Evolutionary conservation across 202 grass and related monocot species (phyloP).

Genomic region (Brachypodium distachyon): DNA sequence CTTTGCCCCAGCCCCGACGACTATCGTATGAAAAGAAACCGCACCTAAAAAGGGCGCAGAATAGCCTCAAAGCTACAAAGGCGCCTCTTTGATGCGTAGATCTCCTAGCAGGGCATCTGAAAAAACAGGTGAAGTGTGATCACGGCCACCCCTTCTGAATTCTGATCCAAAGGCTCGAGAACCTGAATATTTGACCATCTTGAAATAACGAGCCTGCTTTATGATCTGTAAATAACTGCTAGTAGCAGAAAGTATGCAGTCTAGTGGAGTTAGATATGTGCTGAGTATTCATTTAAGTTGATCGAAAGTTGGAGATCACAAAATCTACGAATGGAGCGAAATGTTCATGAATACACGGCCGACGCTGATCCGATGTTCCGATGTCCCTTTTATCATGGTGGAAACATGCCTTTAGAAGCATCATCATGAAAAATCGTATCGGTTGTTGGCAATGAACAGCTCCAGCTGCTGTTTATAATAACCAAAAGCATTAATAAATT

Average conservation of each 20-base stretch:
- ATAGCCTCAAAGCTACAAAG: slow-evolving; percentile 26
- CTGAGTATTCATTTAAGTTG: not conserved
- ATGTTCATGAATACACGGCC: not conserved
- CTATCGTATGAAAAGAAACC: slow-evolving; percentile 34
- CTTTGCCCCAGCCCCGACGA: not conserved
- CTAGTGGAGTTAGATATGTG: slow-evolving; percentile 13
- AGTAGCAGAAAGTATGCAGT: not conserved
- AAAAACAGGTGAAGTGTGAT: slow-evolving; percentile 12
- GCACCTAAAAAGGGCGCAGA: slow-evolving; percentile 34
- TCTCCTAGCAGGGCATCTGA: slow-evolving; percentile 6
- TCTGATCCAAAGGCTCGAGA: not conserved
- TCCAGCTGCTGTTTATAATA: not conserved
- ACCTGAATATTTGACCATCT: not conserved
- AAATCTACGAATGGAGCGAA: not conserved
- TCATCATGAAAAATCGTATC: slow-evolving; percentile 9
- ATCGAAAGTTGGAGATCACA: not conserved
- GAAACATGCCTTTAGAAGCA: slow-evolving; percentile 6
- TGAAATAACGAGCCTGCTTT: no score
- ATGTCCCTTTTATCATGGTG: not conserved
- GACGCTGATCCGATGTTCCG: not conserved
- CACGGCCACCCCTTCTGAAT: slow-evolving; percentile 17
- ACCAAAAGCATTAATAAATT: not conserved
- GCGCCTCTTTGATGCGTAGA: not conserved
- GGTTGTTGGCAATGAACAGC: slow-evolving; percentile 15
- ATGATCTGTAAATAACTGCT: not conserved